Evolutionary conservation across 2,329 filamentous ascomycete genomes (phyloP).

Genomic region (Rosellinia necatrix): DNA sequence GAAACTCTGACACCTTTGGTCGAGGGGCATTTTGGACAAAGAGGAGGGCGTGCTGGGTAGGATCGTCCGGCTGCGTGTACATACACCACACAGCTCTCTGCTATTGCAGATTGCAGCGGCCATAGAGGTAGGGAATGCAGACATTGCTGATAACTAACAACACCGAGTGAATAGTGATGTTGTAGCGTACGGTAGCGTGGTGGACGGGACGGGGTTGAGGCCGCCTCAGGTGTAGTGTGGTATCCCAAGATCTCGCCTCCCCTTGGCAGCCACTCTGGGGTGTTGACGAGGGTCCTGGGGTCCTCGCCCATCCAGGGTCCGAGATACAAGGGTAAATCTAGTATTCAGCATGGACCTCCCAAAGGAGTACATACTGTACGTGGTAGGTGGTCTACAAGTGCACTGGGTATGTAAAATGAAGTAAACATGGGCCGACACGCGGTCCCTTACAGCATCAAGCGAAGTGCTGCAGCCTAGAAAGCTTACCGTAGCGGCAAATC

Average conservation of each 20-base stretch:
- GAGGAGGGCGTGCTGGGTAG: no score
- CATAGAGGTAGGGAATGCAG: no score
- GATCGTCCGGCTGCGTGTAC: no score
- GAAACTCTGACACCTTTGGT: no score
- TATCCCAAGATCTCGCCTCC: constrained; percentile 20
- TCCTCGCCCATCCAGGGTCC: constrained; percentile 12
- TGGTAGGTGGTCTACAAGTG: background rate
- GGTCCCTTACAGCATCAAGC: no score
- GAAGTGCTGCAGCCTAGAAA: no score
- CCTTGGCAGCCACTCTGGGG: constrained; percentile 23
- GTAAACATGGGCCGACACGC: no score
- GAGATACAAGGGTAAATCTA: constrained; percentile 9
- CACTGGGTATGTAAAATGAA: no score
- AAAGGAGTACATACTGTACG: background rate
- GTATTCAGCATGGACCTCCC: constrained; percentile 1
- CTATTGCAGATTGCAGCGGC: no score
- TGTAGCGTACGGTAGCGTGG: background rate
- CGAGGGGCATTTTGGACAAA: no score
- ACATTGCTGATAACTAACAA: no score
- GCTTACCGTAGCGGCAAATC: no score
- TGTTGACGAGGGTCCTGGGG: constrained; percentile 9
- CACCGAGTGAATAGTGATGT: constrained; percentile 5
- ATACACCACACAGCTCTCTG: constrained; percentile 15
- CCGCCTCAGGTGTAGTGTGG: constrained; percentile 8
- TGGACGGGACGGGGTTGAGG: constrained; percentile 19